Percentiles rank a stretch among this genome's conserved stretches.
phyloP scores from a whole-genome alignment of 257 asterid genomes.

The Perilla frutescens region DNA sequence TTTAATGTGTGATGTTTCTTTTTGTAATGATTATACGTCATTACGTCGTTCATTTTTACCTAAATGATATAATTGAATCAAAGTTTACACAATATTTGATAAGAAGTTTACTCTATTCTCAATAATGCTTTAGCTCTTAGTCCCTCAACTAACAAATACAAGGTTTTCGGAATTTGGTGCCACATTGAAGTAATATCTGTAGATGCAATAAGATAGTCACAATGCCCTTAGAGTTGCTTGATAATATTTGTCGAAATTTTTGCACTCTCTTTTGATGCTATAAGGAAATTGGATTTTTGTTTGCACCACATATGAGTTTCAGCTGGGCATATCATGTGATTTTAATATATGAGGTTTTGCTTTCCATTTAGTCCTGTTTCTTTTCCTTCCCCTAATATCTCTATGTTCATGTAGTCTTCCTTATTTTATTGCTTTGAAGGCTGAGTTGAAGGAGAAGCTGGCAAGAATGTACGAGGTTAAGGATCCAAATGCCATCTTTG shows the following conservation, averaged over 20 bases:
- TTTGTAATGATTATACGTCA: neutral
- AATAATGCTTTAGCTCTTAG: neutral
- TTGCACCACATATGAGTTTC: neutral
- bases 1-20: neutral
- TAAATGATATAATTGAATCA: neutral
- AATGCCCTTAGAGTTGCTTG: neutral
- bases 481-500: conserved; percentile 81
- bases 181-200: neutral
- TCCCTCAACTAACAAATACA: neutral
- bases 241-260: neutral
- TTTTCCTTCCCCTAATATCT: neutral
- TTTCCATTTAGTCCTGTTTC: neutral
- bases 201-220: neutral
- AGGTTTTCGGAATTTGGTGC: neutral
- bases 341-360: neutral
- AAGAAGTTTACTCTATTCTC: neutral
- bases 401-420: neutral
- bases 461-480: conserved; percentile 79
- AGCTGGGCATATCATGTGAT: neutral
- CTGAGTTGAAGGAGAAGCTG: conserved; percentile 84
- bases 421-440: conserved; percentile 41
- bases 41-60: neutral
- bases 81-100: neutral
- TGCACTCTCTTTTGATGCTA: neutral
- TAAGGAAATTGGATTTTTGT: neutral